Evolutionary conservation across 1,139 yeast species (phyloP).

Genomic region (Yamadazyma triangularis): DNA sequence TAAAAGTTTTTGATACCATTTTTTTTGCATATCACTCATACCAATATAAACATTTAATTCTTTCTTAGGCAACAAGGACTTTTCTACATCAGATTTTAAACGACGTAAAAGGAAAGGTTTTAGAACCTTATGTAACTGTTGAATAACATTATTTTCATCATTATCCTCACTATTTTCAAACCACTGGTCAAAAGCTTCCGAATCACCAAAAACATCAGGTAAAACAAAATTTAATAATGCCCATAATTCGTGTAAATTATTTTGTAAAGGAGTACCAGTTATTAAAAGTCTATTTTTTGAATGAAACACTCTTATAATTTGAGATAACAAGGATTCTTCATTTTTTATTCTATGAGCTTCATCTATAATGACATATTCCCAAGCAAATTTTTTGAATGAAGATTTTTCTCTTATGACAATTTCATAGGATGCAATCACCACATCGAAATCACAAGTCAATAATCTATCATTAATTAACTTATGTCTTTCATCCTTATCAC

Average conservation of each 20-base stretch:
- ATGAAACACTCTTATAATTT: constrained; percentile 68
- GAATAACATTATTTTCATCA: constrained; percentile 55
- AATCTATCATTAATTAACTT: constrained; percentile 47
- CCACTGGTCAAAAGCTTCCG: constrained; percentile 74
- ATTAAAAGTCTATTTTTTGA: constrained; percentile 65
- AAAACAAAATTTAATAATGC: constrained; percentile 69
- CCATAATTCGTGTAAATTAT: constrained; percentile 77
- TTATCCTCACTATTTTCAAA: constrained; percentile 35
- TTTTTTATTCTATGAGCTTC: constrained; percentile 82
- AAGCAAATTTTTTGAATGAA: constrained; percentile 55
- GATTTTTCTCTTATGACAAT: constrained; percentile 73
- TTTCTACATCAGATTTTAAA: constrained; percentile 76
- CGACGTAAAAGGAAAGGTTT: constrained; percentile 72
- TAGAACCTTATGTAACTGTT: constrained; percentile 84
- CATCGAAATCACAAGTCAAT: constrained; percentile 66
- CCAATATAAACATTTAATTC: constrained; percentile 70
- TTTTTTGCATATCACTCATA: constrained; percentile 73
- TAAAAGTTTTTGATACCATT: constrained; percentile 69
- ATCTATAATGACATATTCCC: constrained; percentile 75
- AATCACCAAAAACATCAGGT: constrained; percentile 76
- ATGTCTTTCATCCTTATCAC: constrained; percentile 64
- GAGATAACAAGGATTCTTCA: constrained; percentile 70
- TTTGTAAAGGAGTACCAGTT: constrained; percentile 81
- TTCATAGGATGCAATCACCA: constrained; percentile 69
- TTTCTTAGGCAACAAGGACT: constrained; percentile 67